Conservation (phyloP, 2,329 filamentous ascomycete species). For the Colletotrichum lupini region DNA sequence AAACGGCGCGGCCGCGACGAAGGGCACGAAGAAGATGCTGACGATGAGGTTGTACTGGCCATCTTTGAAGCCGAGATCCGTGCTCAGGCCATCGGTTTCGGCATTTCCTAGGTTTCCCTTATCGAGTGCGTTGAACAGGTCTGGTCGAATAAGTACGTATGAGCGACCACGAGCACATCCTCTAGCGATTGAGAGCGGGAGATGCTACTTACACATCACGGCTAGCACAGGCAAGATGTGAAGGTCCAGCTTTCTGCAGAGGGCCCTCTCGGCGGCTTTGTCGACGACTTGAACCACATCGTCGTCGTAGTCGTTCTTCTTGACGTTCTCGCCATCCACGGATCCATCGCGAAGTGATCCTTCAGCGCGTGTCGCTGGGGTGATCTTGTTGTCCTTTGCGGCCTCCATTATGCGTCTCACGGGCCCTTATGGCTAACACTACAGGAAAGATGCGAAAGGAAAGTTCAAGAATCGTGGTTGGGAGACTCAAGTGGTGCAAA, state of each 20-base stretch:
- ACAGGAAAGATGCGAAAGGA: not conserved
- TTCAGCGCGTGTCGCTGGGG: not conserved
- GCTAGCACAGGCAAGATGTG: conserved; percentile 65
- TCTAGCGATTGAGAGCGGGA: not conserved
- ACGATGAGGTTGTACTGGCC: conserved; percentile 79
- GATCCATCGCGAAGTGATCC: conserved; percentile 19
- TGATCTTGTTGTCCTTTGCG: conserved; percentile 14
- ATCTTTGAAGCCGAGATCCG: conserved; percentile 46
- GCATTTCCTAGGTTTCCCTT: conserved; percentile 54
- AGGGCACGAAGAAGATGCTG: conserved; percentile 81
- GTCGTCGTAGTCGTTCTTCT: conserved; percentile 30
- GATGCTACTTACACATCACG: conserved; percentile 56
- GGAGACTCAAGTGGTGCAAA: not conserved
- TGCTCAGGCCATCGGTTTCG: conserved; percentile 46
- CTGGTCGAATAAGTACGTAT: conserved; percentile 33
- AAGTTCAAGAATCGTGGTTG: not conserved
- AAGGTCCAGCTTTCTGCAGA: conserved; percentile 66
- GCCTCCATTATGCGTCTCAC: not conserved
- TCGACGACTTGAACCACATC: conserved; percentile 45
- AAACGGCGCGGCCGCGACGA: conserved; percentile 71
- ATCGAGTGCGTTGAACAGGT: conserved; percentile 61
- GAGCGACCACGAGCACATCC: not conserved
- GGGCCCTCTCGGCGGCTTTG: conserved; percentile 58
- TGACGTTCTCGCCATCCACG: not conserved
- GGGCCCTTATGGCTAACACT: no score